Percentiles rank a stretch among this genome's conserved stretches.
These are phyloP conservation scores for Lactarius sp. DNA, from an alignment of 768 basidiomycete species.

Conservation along the genomic window DNA sequence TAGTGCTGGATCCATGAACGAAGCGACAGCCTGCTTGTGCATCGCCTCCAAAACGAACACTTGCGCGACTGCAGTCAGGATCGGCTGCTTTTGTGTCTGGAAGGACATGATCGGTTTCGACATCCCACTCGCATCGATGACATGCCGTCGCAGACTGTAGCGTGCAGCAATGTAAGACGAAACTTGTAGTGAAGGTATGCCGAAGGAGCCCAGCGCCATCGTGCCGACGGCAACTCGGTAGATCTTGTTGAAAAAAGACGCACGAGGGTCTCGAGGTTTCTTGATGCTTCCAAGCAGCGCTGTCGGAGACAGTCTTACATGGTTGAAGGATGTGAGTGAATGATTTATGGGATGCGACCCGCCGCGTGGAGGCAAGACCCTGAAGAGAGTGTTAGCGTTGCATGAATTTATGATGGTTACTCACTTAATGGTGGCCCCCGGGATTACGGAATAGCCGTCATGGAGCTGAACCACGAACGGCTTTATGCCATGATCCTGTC, in stretches of 20 bases:
- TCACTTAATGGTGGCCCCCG: conserved; percentile 34
- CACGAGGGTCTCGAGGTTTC: conserved; percentile 15
- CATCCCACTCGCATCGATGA: conserved; percentile 39
- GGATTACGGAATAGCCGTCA: conserved; percentile 37
- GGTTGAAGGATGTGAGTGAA: conserved; percentile 33
- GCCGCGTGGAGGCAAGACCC: conserved; percentile 21
- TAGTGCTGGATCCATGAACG: conserved; percentile 36
- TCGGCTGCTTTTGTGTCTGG: conserved; percentile 60
- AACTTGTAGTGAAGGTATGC: conserved; percentile 46
- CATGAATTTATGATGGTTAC: background rate
- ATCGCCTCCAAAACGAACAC: conserved; percentile 45
- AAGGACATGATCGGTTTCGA: conserved; percentile 55
- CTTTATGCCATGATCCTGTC: conserved; percentile 35
- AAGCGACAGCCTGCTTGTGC: conserved; percentile 38
- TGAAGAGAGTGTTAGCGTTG: background rate
- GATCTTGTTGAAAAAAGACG: conserved; percentile 24
- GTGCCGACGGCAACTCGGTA: conserved; percentile 29
- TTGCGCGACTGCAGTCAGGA: conserved; percentile 49
- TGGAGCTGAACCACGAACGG: conserved; percentile 40
- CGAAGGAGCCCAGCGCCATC: conserved; percentile 25
- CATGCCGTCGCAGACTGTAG: conserved; percentile 52
- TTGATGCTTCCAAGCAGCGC: conserved; percentile 29
- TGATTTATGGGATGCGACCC: conserved; percentile 33
- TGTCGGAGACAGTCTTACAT: conserved; percentile 29
- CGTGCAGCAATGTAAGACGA: conserved; percentile 50